Conservation (phyloP, 768 basidiomycete species). For the Lentinula boryana region DNA sequence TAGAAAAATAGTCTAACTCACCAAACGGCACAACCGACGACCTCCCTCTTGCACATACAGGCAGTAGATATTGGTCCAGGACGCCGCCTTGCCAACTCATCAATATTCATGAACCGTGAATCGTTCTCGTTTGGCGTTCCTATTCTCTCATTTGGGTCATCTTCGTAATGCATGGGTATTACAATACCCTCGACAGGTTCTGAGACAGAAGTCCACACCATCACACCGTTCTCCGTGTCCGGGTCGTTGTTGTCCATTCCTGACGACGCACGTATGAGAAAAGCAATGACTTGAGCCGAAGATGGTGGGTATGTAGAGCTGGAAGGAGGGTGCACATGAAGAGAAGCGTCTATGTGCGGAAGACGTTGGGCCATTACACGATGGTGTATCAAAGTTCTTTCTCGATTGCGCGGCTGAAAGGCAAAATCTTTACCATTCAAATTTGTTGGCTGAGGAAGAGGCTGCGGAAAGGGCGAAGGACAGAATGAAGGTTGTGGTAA, state of each 20-base stretch:
- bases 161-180: conserved; percentile 42
- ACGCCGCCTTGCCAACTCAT: not conserved
- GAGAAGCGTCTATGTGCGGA: conserved; percentile 1
- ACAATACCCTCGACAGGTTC: conserved; percentile 50
- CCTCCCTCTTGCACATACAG: conserved; percentile 65
- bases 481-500: not conserved
- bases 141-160: conserved; percentile 44
- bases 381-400: not conserved
- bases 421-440: not conserved
- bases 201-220: conserved; percentile 54
- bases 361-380: not conserved
- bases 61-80: conserved; percentile 27
- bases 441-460: not conserved
- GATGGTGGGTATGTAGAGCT: not conserved
- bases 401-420: not conserved
- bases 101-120: not conserved
- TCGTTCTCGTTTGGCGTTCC: conserved; percentile 23
- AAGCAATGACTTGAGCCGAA: not conserved
- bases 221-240: not conserved
- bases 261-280: not conserved
- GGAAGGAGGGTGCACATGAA: conserved; percentile 1
- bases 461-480: not conserved
- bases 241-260: not conserved
- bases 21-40: conserved; percentile 62
- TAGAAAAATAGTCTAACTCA: conserved; percentile 15